Conservation (phyloP, 1,284 basidiomycete species). For the Ceratobasidium papillatum region DNA sequence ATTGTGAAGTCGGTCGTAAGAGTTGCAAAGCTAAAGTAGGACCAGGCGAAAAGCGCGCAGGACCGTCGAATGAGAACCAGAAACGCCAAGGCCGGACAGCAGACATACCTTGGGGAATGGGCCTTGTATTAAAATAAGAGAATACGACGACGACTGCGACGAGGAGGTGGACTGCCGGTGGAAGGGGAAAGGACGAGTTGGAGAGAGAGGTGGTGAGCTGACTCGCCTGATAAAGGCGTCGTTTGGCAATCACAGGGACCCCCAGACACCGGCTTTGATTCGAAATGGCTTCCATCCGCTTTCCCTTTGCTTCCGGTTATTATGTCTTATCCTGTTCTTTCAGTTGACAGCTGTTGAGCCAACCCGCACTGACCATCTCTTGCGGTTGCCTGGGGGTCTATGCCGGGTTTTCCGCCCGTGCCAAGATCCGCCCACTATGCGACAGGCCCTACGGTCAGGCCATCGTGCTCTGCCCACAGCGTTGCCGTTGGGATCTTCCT, state of each 20-base stretch:
- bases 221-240: conserved; percentile 38
- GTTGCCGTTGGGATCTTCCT: neutral
- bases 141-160: conserved; percentile 4
- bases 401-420: neutral
- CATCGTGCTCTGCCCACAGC: neutral
- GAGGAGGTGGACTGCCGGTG: neutral
- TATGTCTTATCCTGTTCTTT: neutral
- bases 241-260: conserved; percentile 32
- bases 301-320: conserved; percentile 29
- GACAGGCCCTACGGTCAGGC: neutral
- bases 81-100: neutral
- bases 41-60: conserved; percentile 15
- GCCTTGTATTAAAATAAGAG: conserved; percentile 13
- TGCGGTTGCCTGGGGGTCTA: neutral
- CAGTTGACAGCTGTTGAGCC: neutral
- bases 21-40: conserved; percentile 20
- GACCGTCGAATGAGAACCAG: neutral
- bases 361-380: conserved; percentile 4
- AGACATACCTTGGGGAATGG: conserved; percentile 13
- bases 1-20: conserved; percentile 64
- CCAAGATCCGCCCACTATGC: neutral
- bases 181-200: conserved; percentile 35
- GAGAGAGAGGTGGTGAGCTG: conserved; percentile 5
- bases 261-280: conserved; percentile 27
- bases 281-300: conserved; percentile 32